These are phyloP conservation scores for Ophiostoma sp. DNA, from an alignment of 2,329 filamentous ascomycete species.

Conservation along the genomic window DNA sequence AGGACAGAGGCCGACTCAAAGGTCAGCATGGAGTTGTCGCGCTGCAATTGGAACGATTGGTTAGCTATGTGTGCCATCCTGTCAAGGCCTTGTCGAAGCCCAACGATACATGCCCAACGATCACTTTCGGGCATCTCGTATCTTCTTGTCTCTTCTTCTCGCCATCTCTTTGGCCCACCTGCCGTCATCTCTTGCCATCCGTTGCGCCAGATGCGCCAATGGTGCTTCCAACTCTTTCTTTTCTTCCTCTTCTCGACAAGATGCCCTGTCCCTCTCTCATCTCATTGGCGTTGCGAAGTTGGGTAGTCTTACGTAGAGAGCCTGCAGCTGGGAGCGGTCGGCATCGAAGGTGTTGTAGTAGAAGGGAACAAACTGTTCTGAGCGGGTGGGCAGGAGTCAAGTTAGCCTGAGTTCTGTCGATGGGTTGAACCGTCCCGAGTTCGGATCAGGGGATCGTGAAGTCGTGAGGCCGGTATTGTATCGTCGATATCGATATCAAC, in stretches of 20 bases:
- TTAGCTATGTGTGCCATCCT: constrained; percentile 1
- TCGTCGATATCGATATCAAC: not conserved
- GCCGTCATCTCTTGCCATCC: not conserved
- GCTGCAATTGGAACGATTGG: constrained; percentile 49
- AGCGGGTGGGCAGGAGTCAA: not conserved
- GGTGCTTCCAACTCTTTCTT: not conserved
- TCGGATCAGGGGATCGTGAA: not conserved
- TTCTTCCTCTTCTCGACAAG: not conserved
- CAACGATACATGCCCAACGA: not conserved
- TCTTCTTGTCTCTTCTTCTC: not conserved
- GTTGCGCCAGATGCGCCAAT: not conserved
- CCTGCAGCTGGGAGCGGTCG: constrained; percentile 63
- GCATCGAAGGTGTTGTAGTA: constrained; percentile 89
- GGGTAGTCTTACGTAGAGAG: constrained; percentile 73
- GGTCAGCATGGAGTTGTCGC: constrained; percentile 85
- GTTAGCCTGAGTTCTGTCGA: not conserved
- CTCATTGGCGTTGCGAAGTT: not conserved
- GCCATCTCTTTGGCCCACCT: not conserved
- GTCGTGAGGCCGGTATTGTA: not conserved
- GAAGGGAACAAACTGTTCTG: constrained; percentile 84
- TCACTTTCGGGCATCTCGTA: not conserved
- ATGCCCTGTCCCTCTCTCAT: not conserved
- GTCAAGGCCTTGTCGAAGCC: not conserved
- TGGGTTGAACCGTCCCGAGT: not conserved
- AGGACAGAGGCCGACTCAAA: constrained; percentile 73